Conservation (phyloP, 495 filamentous ascomycete species). For the Extremus antarcticus region DNA sequence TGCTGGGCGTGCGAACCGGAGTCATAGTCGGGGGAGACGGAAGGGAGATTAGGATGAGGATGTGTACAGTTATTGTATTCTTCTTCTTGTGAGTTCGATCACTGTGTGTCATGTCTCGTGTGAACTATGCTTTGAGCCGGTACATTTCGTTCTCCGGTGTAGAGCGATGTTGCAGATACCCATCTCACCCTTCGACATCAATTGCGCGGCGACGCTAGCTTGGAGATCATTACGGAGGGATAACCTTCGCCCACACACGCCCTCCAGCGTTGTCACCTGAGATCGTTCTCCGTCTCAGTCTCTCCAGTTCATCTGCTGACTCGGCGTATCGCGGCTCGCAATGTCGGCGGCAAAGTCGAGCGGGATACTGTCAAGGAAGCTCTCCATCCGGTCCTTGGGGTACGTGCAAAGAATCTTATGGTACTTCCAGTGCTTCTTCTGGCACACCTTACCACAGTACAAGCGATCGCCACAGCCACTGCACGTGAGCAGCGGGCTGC, state of each 20-base stretch:
- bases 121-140: no score
- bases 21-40: slow-evolving; percentile 10
- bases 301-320: background rate
- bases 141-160: no score
- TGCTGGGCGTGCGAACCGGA: slow-evolving; percentile 6
- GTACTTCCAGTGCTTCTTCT: slow-evolving; percentile 6
- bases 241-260: no score
- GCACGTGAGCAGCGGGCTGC: background rate
- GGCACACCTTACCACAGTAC: background rate
- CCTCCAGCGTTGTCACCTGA: background rate
- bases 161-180: background rate
- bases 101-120: no score
- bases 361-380: background rate
- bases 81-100: background rate
- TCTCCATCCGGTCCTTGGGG: background rate
- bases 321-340: background rate
- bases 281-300: background rate
- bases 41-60: slow-evolving; percentile 17
- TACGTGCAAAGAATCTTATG: background rate
- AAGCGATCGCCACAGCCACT: background rate
- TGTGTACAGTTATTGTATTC: background rate
- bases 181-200: background rate
- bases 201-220: no score
- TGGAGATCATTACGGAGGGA: no score
- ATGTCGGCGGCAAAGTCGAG: background rate